A percentile compares a stretch with the other conserved stretches of the same genome.
Evolutionary conservation across 1,284 basidiomycete species (phyloP).

Genomic region (Boletus smithii): DNA sequence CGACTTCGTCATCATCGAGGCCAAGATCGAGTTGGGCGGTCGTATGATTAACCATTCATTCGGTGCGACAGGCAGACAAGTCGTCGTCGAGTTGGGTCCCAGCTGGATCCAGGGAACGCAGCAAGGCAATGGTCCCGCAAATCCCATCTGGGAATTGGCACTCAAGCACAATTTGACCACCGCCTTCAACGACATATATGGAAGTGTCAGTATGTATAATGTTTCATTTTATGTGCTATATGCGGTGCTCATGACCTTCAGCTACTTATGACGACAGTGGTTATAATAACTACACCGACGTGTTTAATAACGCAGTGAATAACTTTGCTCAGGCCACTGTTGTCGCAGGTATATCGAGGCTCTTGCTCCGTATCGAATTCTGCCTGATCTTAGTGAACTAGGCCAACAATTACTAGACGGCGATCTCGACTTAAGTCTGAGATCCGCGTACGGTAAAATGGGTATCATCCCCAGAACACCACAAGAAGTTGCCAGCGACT

Average conservation of each 20-base stretch:
- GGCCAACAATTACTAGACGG: conserved; percentile 42
- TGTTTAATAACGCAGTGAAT: conserved; percentile 41
- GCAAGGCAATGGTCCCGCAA: conserved; percentile 46
- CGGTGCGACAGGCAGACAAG: conserved; percentile 36
- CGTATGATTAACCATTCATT: conserved; percentile 51
- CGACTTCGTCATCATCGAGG: conserved; percentile 63
- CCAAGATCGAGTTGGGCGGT: conserved; percentile 56
- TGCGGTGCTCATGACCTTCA: conserved; percentile 20
- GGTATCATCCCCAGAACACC: conserved; percentile 43
- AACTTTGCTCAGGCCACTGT: conserved; percentile 42
- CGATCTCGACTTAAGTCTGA: conserved; percentile 48
- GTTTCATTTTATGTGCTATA: neutral
- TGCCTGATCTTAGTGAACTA: conserved; percentile 16
- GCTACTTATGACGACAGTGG: conserved; percentile 53
- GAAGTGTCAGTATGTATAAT: conserved; percentile 45
- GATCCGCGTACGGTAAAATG: conserved; percentile 47
- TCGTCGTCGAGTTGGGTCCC: conserved; percentile 58
- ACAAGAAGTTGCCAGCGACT: conserved; percentile 50
- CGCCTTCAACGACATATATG: conserved; percentile 44
- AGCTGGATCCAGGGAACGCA: conserved; percentile 74
- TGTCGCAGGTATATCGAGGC: conserved; percentile 37
- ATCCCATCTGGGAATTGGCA: conserved; percentile 61
- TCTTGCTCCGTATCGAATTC: neutral
- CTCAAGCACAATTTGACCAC: conserved; percentile 54
- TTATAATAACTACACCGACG: conserved; percentile 43